A percentile compares a stretch with the other conserved stretches of the same genome.
Evolutionary conservation across 208 protist genomes (phyloP).

Genomic region (Entamoeba histolytica): DNA sequence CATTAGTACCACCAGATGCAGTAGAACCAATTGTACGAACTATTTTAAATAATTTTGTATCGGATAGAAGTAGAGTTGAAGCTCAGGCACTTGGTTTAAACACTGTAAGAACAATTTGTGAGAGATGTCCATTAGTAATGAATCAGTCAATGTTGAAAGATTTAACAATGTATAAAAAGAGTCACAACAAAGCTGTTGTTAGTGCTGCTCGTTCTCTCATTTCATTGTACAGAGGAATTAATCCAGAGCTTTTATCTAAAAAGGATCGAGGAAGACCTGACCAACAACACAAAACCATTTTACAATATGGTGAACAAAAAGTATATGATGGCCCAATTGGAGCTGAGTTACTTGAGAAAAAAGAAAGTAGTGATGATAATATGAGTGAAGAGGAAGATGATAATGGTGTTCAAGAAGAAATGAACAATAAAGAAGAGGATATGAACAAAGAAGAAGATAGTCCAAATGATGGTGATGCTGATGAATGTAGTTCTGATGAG

Average conservation of each 20-base stretch:
- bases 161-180: conserved; percentile 29
- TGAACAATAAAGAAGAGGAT: no score
- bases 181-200: conserved; percentile 67
- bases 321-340: no score
- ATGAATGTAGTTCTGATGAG: neutral
- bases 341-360: neutral
- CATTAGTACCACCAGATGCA: conserved; percentile 65
- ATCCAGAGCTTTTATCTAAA: conserved; percentile 68
- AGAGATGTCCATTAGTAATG: conserved; percentile 70
- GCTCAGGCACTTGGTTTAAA: conserved; percentile 71
- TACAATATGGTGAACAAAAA: no score
- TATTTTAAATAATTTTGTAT: conserved; percentile 79
- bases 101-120: conserved; percentile 74
- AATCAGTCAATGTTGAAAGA: conserved; percentile 64
- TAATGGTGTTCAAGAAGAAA: neutral
- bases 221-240: conserved; percentile 65
- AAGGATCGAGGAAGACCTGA: conserved; percentile 50
- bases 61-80: conserved; percentile 61
- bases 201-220: conserved; percentile 73
- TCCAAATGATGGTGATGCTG: neutral
- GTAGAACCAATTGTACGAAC: conserved; percentile 56
- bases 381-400: neutral
- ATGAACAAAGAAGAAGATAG: neutral
- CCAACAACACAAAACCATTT: no score
- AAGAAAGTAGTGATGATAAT: neutral